These are phyloP conservation scores for Leucocoprinus birnbaumii DNA, from an alignment of 768 basidiomycete genomes.

Conservation along the genomic window DNA sequence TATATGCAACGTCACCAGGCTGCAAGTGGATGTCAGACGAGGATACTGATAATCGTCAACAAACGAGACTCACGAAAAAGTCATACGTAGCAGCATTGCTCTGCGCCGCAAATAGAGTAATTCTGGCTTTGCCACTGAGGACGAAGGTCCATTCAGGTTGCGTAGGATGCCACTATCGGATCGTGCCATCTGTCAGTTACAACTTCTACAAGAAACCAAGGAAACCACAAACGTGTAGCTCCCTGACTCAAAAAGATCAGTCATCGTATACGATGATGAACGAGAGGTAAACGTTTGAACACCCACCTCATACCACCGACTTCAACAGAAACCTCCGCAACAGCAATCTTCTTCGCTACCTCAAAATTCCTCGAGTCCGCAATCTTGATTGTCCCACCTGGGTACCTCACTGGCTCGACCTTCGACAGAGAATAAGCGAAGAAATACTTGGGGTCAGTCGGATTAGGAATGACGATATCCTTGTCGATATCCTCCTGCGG, in stretches of 20 bases:
- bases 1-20: conserved; percentile 38
- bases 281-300: conserved; percentile 7
- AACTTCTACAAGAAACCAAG: neutral
- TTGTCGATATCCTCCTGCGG: conserved; percentile 37
- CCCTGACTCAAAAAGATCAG: neutral
- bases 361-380: conserved; percentile 55
- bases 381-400: conserved; percentile 59
- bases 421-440: conserved; percentile 55
- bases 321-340: conserved; percentile 56
- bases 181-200: neutral
- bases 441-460: conserved; percentile 38
- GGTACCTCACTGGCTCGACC: conserved; percentile 34
- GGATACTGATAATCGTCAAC: neutral
- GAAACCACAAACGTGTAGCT: neutral
- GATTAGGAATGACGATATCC: conserved; percentile 46
- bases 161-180: conserved; percentile 64
- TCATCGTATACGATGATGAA: no score
- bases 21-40: conserved; percentile 6
- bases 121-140: conserved; percentile 47
- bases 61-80: conserved; percentile 37
- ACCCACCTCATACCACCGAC: conserved; percentile 58
- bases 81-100: conserved; percentile 61
- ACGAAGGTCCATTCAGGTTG: conserved; percentile 66
- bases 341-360: conserved; percentile 49
- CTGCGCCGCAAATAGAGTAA: conserved; percentile 58